These are phyloP conservation scores for Globisporangium carolinianum DNA, from an alignment of 352 stramenopile genomes.

Conservation along the genomic window DNA sequence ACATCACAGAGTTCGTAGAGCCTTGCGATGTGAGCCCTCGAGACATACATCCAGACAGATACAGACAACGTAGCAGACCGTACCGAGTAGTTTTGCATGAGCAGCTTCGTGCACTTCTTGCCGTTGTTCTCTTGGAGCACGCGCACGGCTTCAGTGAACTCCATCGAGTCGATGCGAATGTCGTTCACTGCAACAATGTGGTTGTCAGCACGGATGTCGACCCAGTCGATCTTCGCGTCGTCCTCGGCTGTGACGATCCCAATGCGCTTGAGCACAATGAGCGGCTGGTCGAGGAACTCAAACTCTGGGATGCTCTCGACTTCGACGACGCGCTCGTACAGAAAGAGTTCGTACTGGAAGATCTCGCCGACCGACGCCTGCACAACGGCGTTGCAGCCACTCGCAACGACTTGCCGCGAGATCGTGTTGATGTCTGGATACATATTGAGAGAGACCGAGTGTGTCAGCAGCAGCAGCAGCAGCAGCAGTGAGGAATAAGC, in stretches of 20 bases:
- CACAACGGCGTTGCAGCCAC: conserved; percentile 78
- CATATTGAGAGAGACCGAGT: not conserved
- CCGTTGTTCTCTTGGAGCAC: conserved; percentile 85
- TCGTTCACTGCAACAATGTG: conserved; percentile 86
- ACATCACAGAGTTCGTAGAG: too few relatives aligned
- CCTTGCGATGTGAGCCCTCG: too few relatives aligned
- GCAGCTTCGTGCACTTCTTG: conserved; percentile 76
- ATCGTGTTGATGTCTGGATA: conserved; percentile 79
- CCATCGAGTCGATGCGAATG: conserved; percentile 79
- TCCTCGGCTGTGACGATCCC: conserved; percentile 63
- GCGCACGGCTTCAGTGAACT: conserved; percentile 67
- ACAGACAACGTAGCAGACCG: not conserved
- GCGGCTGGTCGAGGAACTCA: conserved; percentile 80
- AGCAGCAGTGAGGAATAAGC: not conserved
- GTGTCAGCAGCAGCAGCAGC: not conserved
- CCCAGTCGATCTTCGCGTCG: conserved; percentile 60
- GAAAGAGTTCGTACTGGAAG: conserved; percentile 84
- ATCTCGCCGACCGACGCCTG: conserved; percentile 82
- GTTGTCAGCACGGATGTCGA: conserved; percentile 71
- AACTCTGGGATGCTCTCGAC: conserved; percentile 84
- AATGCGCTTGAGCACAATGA: conserved; percentile 83
- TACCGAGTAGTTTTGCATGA: conserved; percentile 86
- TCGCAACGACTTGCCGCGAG: conserved; percentile 73
- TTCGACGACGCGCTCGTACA: conserved; percentile 85
- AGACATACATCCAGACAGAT: not conserved